phyloP scores from a whole-genome alignment of 139 green algal species.

The Picochlorum sp. region DNA sequence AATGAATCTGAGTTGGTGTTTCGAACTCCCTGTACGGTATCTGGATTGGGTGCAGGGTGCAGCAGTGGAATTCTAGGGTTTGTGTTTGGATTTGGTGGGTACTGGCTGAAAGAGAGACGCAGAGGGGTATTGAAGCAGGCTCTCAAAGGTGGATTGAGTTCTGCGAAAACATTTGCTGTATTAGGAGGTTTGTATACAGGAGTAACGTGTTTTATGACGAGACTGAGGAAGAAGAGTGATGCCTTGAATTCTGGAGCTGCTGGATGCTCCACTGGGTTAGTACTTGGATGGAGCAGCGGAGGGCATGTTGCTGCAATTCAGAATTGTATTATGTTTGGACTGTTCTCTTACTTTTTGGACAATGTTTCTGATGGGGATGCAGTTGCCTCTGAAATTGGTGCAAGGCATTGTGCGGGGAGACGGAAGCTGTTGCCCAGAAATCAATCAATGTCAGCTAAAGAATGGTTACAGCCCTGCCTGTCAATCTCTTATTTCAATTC shows the following conservation, averaged over 20 bases:
- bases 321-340: constrained; percentile 28
- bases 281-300: constrained; percentile 33
- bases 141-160: constrained; percentile 31
- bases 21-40: constrained; percentile 36
- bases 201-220: constrained; percentile 47
- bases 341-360: constrained; percentile 37
- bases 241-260: constrained; percentile 46
- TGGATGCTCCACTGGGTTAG: constrained; percentile 49
- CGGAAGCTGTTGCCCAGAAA: background rate
- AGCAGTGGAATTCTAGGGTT: constrained; percentile 45
- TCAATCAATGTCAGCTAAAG: background rate
- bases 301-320: constrained; percentile 26
- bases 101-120: constrained; percentile 21
- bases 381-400: background rate
- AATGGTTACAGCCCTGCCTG: background rate
- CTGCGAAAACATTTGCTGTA: constrained; percentile 43
- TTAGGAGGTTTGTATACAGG: constrained; percentile 57
- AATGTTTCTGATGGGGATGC: constrained; percentile 5
- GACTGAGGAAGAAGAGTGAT: constrained; percentile 52
- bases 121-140: constrained; percentile 24
- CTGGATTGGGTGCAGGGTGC: constrained; percentile 25
- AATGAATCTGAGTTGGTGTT: background rate
- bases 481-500: too few relatives aligned
- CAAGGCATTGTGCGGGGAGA: background rate
- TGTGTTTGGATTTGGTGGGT: constrained; percentile 49